phyloP scores from a whole-genome alignment of 441 rosid species.

The Adansonia grandidieri region DNA sequence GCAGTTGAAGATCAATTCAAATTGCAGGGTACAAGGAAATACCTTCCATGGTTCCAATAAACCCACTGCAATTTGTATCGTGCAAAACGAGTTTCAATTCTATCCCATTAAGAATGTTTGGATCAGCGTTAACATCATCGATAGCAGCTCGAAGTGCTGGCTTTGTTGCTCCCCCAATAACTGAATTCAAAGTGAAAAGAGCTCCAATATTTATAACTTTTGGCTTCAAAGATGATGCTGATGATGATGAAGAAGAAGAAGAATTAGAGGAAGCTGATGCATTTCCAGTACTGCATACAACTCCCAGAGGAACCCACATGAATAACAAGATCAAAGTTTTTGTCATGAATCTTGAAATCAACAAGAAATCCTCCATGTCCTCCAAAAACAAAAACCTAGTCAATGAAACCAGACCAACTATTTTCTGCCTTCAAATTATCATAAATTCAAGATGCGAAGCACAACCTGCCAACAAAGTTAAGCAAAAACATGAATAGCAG shows the following conservation, averaged over 20 bases:
- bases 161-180: conserved; percentile 73
- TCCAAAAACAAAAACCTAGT: neutral
- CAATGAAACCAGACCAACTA: neutral
- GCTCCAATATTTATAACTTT: conserved; percentile 65
- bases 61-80: conserved; percentile 86
- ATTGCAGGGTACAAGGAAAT: conserved; percentile 28
- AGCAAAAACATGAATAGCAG: neutral
- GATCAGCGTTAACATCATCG: conserved; percentile 74
- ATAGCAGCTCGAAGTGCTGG: conserved; percentile 71
- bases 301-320: conserved; percentile 45
- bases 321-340: conserved; percentile 36
- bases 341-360: conserved; percentile 34
- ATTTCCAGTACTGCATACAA: conserved; percentile 19
- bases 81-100: conserved; percentile 48
- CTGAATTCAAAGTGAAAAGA: conserved; percentile 71
- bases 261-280: conserved; percentile 14
- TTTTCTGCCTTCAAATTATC: conserved; percentile 15
- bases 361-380: conserved; percentile 45
- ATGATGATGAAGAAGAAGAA: conserved; percentile 26
- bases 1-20: neutral
- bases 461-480: conserved; percentile 20
- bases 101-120: conserved; percentile 56
- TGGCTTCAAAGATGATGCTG: conserved; percentile 37
- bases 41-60: conserved; percentile 88
- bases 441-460: conserved; percentile 8